Conservation (phyloP, 2,329 filamentous ascomycete species). For the Rugonectria rugulosa region DNA sequence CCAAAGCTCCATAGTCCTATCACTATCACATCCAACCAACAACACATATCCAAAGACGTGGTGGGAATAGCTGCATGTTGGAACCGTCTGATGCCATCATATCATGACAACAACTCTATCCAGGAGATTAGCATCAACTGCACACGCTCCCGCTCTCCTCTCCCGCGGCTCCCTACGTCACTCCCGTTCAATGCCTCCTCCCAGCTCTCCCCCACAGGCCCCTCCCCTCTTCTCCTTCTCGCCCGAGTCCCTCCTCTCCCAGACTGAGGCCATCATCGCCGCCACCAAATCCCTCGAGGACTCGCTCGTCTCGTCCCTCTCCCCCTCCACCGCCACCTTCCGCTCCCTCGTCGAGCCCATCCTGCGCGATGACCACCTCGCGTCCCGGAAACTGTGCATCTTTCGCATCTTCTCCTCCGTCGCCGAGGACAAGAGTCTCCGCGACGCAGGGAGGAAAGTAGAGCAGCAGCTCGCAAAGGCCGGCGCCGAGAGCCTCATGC, state of each 20-base stretch:
- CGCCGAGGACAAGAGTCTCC: conserved; percentile 31
- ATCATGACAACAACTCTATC: no score
- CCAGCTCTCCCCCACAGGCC: conserved; percentile 28
- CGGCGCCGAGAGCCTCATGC: conserved; percentile 29
- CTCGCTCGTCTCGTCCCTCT: conserved; percentile 26
- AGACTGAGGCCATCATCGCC: conserved; percentile 45
- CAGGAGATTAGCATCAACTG: no score
- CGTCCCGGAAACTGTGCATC: conserved; percentile 23
- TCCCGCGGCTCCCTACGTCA: not conserved
- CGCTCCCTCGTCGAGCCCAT: conserved; percentile 30
- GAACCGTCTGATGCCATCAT: no score
- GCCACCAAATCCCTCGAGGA: conserved; percentile 31
- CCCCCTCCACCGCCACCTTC: conserved; percentile 32
- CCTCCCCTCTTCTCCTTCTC: conserved; percentile 31
- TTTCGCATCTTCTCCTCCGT: conserved; percentile 38
- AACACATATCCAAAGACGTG: no score
- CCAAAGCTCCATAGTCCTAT: no score
- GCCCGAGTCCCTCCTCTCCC: conserved; percentile 23
- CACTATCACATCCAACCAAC: no score
- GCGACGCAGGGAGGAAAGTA: conserved; percentile 38
- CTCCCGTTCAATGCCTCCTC: conserved; percentile 15
- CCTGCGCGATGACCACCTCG: conserved; percentile 31
- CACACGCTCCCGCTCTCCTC: no score
- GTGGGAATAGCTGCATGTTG: no score
- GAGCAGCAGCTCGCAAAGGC: conserved; percentile 34